Evolutionary conservation across 139 green algal genomes (phyloP).

Genomic region (Ettlia oleoabundans): DNA sequence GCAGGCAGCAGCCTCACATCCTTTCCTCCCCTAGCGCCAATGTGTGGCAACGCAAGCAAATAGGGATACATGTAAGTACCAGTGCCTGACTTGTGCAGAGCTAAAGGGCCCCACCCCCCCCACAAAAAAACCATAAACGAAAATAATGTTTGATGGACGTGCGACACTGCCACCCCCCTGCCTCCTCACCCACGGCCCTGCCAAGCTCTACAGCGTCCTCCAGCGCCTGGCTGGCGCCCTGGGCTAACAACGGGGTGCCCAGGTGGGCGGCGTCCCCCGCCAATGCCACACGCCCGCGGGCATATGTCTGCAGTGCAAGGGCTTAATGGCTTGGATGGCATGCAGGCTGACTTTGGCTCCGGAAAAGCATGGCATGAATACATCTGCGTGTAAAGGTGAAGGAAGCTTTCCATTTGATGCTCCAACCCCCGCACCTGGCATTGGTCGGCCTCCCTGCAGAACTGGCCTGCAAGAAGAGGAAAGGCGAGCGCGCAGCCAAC

Average conservation of each 20-base stretch:
- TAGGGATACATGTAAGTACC: too few species aligned
- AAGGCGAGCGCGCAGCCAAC: too few species aligned
- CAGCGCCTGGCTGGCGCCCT: constrained; percentile 23
- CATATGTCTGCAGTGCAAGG: not conserved
- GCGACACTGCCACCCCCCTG: too few species aligned
- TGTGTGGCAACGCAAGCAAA: not conserved
- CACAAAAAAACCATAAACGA: too few species aligned
- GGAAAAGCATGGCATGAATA: not conserved
- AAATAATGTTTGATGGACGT: too few species aligned
- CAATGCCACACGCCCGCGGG: not conserved
- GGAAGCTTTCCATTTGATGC: too few species aligned
- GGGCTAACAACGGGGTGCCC: constrained; percentile 8
- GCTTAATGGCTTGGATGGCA: not conserved
- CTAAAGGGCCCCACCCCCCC: too few species aligned
- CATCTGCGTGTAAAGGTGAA: not conserved
- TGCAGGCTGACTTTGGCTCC: too few species aligned
- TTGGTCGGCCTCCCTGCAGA: constrained; percentile 15
- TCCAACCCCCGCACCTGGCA: too few species aligned
- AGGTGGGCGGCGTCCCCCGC: constrained; percentile 18
- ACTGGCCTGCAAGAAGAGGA: too few species aligned
- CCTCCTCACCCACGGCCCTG: constrained; percentile 6
- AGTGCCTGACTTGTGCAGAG: too few species aligned
- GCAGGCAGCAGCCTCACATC: not conserved
- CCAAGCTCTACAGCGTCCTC: constrained; percentile 20
- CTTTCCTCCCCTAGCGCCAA: too few species aligned